Percentiles rank a stretch among this genome's conserved stretches.
These are phyloP conservation scores for Monilinia fructicola DNA, from an alignment of 2,329 filamentous ascomycete genomes.

Conservation along the genomic window DNA sequence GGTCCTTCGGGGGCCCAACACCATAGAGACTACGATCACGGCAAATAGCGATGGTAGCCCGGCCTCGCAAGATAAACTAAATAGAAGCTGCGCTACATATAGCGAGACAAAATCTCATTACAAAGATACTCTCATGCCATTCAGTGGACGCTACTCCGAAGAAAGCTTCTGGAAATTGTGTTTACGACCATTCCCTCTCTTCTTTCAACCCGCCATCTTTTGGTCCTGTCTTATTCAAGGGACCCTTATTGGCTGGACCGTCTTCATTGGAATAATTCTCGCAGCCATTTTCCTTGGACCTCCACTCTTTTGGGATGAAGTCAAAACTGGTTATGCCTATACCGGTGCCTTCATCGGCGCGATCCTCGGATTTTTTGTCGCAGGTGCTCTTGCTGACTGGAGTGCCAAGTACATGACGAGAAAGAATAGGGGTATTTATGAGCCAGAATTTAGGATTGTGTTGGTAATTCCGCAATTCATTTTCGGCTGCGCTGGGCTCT, in stretches of 20 bases:
- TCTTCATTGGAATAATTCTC: slow-evolving; percentile 83
- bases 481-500: slow-evolving; percentile 74
- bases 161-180: slow-evolving; percentile 67
- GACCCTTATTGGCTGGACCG: slow-evolving; percentile 90
- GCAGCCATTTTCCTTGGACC: slow-evolving; percentile 79
- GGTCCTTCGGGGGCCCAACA: slow-evolving; percentile 12
- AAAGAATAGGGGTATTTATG: slow-evolving; percentile 77
- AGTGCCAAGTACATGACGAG: slow-evolving; percentile 69
- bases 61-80: background rate
- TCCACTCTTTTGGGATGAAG: slow-evolving; percentile 78
- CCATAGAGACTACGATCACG: slow-evolving; percentile 17
- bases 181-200: slow-evolving; percentile 76
- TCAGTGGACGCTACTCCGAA: slow-evolving; percentile 80
- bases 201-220: slow-evolving; percentile 80
- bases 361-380: slow-evolving; percentile 71
- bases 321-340: slow-evolving; percentile 83
- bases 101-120: slow-evolving; percentile 46
- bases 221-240: slow-evolving; percentile 82
- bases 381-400: slow-evolving; percentile 72
- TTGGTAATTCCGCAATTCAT: slow-evolving; percentile 81
- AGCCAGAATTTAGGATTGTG: slow-evolving; percentile 85
- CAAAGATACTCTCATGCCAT: slow-evolving; percentile 61
- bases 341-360: slow-evolving; percentile 83
- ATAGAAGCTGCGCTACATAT: background rate
- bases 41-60: slow-evolving; percentile 8